Evolutionary conservation across 208 protist genomes (phyloP).

Genomic region (Trypanosoma vivax): DNA sequence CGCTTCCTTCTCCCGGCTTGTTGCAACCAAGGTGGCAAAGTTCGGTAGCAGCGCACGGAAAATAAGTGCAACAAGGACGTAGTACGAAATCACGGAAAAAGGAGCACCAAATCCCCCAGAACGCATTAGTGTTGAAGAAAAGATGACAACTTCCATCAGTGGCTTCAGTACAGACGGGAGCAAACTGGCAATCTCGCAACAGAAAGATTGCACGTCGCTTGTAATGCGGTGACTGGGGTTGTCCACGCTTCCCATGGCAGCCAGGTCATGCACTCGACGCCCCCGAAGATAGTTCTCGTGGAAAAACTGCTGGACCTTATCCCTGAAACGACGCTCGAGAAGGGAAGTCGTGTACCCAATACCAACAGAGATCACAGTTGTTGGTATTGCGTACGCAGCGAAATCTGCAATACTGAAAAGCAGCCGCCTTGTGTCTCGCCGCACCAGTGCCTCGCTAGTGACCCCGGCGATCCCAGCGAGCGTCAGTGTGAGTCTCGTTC

Average conservation of each 20-base stretch:
- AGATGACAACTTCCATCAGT: slow-evolving; percentile 70
- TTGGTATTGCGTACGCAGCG: slow-evolving; percentile 56
- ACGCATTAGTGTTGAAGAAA: slow-evolving; percentile 50
- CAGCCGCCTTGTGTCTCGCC: slow-evolving; percentile 51
- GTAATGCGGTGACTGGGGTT: slow-evolving; percentile 78
- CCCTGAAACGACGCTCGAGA: slow-evolving; percentile 54
- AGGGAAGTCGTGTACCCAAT: slow-evolving; percentile 64
- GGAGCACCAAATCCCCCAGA: slow-evolving; percentile 44
- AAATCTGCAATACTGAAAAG: slow-evolving; percentile 60
- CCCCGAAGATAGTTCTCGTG: slow-evolving; percentile 63
- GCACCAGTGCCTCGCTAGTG: slow-evolving; percentile 51
- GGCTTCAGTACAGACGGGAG: slow-evolving; percentile 73
- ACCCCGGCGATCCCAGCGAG: slow-evolving; percentile 47
- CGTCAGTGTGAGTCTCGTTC: slow-evolving; percentile 54
- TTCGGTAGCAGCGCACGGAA: slow-evolving; percentile 58
- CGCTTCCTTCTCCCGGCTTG: slow-evolving; percentile 70
- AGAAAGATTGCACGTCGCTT: slow-evolving; percentile 70
- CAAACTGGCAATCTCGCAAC: slow-evolving; percentile 59
- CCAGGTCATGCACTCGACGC: slow-evolving; percentile 50
- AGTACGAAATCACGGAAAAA: slow-evolving; percentile 67
- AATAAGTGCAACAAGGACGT: slow-evolving; percentile 50
- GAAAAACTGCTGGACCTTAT: slow-evolving; percentile 53
- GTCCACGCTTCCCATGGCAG: slow-evolving; percentile 43
- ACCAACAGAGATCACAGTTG: slow-evolving; percentile 51
- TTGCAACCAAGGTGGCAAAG: slow-evolving; percentile 57